Conservation (phyloP, 1,284 basidiomycete genomes). For the Sparassis latifolia region DNA sequence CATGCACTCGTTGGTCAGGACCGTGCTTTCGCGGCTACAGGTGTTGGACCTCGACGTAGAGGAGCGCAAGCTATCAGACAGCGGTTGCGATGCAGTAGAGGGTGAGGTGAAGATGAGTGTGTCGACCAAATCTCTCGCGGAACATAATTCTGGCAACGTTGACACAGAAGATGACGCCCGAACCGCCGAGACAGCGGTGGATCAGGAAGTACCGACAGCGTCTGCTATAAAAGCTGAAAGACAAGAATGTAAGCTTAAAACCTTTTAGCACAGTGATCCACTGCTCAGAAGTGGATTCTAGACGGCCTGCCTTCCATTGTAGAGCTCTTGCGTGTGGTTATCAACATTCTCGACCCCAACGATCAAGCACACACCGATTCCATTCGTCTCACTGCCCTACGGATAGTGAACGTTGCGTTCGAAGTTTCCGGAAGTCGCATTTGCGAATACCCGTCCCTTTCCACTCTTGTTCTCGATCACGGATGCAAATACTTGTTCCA, state of each 20-base stretch:
- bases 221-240: slow-evolving; percentile 2
- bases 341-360: slow-evolving; percentile 92
- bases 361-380: slow-evolving; percentile 96
- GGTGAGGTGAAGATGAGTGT: slow-evolving; percentile 60
- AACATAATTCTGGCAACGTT: neutral
- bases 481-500: slow-evolving; percentile 97
- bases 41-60: slow-evolving; percentile 58
- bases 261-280: neutral
- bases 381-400: slow-evolving; percentile 85
- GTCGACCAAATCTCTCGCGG: slow-evolving; percentile 10
- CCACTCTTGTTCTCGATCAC: slow-evolving; percentile 73
- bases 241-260: slow-evolving; percentile 12
- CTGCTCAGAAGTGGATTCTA: slow-evolving; percentile 7
- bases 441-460: slow-evolving; percentile 68
- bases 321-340: slow-evolving; percentile 90
- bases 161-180: neutral
- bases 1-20: slow-evolving; percentile 84
- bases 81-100: slow-evolving; percentile 43
- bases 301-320: slow-evolving; percentile 92
- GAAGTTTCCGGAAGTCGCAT: slow-evolving; percentile 80
- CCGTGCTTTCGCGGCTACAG: slow-evolving; percentile 74
- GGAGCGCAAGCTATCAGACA: slow-evolving; percentile 53
- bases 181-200: neutral
- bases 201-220: neutral
- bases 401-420: slow-evolving; percentile 85